These are phyloP conservation scores for Drechslerella coelobrocha DNA, from an alignment of 2,329 filamentous ascomycete genomes.

Conservation along the genomic window DNA sequence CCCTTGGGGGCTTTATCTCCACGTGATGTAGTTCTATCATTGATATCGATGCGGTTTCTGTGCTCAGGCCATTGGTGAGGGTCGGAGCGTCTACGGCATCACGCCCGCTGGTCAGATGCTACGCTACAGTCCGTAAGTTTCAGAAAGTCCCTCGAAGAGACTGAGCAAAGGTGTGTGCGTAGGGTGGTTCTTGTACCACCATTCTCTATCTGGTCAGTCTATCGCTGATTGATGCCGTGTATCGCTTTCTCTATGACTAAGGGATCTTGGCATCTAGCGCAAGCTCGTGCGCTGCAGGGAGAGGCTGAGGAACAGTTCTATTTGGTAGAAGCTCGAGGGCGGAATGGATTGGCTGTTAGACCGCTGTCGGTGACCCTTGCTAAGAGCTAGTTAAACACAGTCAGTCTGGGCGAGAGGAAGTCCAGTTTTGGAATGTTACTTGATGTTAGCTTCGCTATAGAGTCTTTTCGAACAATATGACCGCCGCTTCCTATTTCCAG, in stretches of 20 bases:
- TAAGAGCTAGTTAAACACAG: constrained; percentile 13
- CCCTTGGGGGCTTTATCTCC: background rate
- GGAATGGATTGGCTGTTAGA: constrained; percentile 17
- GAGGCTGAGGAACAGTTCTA: background rate
- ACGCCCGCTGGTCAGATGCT: constrained; percentile 7
- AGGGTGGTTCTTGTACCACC: background rate
- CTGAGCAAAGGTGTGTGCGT: constrained; percentile 18
- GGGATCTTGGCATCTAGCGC: constrained; percentile 1
- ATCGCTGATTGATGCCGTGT: constrained; percentile 9
- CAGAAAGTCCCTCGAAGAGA: constrained; percentile 35
- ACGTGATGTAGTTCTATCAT: too few species aligned
- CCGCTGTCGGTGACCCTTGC: constrained; percentile 34
- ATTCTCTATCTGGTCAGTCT: background rate
- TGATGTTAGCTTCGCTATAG: constrained; percentile 19
- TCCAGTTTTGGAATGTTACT: background rate
- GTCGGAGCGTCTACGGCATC: background rate
- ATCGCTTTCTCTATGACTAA: too few species aligned
- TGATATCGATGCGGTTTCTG: too few species aligned
- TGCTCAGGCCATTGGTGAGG: too few species aligned
- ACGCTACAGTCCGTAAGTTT: constrained; percentile 7
- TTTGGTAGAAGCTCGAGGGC: constrained; percentile 3
- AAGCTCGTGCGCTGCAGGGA: constrained; percentile 35
- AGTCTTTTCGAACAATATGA: constrained; percentile 27
- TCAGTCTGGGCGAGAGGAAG: constrained; percentile 3
- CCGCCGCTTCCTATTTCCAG: constrained; percentile 50